Evolutionary conservation across 2,329 filamentous ascomycete genomes (phyloP), one percentile per base, ranked within the genome.

Genomic region (Beauveria australis): DNA sequence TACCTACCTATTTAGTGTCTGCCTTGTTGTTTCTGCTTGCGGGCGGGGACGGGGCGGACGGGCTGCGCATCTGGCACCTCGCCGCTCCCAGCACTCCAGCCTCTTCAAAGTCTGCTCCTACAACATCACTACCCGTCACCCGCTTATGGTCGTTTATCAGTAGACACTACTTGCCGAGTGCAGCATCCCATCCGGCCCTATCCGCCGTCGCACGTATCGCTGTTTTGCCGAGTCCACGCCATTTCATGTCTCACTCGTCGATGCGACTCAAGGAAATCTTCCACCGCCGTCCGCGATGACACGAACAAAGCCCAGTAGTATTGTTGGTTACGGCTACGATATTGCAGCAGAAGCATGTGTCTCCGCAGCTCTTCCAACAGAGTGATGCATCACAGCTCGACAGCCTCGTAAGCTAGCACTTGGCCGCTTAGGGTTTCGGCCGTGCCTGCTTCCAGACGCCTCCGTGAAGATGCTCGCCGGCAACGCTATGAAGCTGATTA

Each of bases 1-100:
- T 5, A 30, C 30, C 30, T 33, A 53, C 56, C 52, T 56, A 26
- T 12, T 46, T 14, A 58, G 19, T 16, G 40, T 48, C 28, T 53
- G 48, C 7, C 28, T 46, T 33, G 19, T 44, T 33, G 56, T 53
- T n/a, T 59, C 48, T 59, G 56, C n/a, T 59, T 59, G 56, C 56
- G 19, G 56, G 56, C 37, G 56, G 56, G 48, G 47, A 14, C 30
- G 22, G 22, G 54, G 22, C 33, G 14, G 26, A 33, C 24, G 46
- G 56, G 48, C 56, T 59, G 56, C 47, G 48, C 56, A 59, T 37
- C 47, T 30, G 26, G 26, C 40, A n/a, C 56, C 56, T 24, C 47
- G 47, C 48, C 19, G 56, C 56, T 53, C 56, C 40, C 56, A 59
- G 18, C 40, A 26, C 24, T 5, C 18, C 12, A 3, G 18, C 22